Evolutionary conservation across 83 land plant species (phyloP), one percentile per base, ranked within the genome.

Genomic region (Thuja plicata): DNA sequence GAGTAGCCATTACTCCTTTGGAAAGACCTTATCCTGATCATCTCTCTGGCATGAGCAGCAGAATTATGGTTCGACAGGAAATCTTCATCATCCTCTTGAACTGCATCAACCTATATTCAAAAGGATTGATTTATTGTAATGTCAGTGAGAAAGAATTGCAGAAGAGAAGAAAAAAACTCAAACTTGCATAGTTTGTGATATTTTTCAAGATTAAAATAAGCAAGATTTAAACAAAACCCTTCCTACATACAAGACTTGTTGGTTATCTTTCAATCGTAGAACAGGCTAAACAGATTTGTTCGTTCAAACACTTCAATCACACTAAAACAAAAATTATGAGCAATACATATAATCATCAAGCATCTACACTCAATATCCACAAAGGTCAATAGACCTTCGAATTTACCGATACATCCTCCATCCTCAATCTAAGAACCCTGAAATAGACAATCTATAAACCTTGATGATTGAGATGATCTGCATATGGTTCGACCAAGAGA

Each of bases 11-110:
- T 45, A 54, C 3, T 84, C 57, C 27, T 50, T 0, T 84, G 32
- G 86, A 84, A 32, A 84, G 34, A n/a, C n/a, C 30, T 84, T 12
- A 84, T 48, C 35, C 86, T 84, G 57, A 84, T 48, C 86, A 84
- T 48, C 34, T 50, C 57, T 41, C 54, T 84, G 37, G 55, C 8
- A 15, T 46, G 54, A 32, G 55, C 15, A 48, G 57, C 50, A 84
- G 32, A 45, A 27, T 15, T 32, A 6, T 84, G 13, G 57, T 57
- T 54, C n/a, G 48, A n/a, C 57, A 84, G 15, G 86, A 84, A 84
- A 34, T 84, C 86, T n/a, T 84, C 86, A 27, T 84, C 86, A 11
- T 84, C 86, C 57, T 84, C 86, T 48, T 27, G 86, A 84, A 84
- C 57, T 46, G 86, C 86, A 84, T 84, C 86, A 30, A 84, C 86